Conservation (phyloP, 2,329 filamentous ascomycete species). For the Hypomyces perniciosus region DNA sequence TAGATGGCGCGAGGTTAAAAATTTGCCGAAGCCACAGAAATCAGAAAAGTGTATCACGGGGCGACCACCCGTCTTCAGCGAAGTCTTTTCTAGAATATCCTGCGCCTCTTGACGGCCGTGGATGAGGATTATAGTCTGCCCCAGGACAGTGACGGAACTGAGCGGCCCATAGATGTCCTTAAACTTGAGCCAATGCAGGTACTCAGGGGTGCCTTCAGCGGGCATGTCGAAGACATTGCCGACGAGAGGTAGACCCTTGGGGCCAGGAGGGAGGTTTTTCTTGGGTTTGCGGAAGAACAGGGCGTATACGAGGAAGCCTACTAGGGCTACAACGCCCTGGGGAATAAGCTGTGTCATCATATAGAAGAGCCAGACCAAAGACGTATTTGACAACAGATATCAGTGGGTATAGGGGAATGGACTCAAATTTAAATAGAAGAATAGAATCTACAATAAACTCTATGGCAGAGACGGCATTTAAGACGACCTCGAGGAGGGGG, state of each 20-base stretch:
- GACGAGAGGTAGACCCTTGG: conserved; percentile 31
- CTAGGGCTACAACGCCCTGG: neutral
- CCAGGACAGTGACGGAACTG: conserved; percentile 16
- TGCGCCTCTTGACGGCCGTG: conserved; percentile 29
- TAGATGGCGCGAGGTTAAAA: neutral
- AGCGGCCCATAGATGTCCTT: conserved; percentile 25
- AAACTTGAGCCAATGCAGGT: conserved; percentile 28
- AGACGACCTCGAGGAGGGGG: too few relatives aligned
- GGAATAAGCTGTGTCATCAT: too few relatives aligned
- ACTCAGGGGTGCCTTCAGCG: conserved; percentile 22
- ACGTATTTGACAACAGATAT: too few relatives aligned
- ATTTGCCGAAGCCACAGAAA: neutral
- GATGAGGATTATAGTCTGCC: conserved; percentile 33
- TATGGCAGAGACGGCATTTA: too few relatives aligned
- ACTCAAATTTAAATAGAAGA: too few relatives aligned
- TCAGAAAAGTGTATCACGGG: neutral
- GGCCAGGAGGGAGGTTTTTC: conserved; percentile 19
- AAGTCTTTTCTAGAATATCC: conserved; percentile 30
- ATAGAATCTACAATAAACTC: too few relatives aligned
- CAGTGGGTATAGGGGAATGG: too few relatives aligned
- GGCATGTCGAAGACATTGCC: conserved; percentile 43
- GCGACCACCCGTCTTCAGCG: conserved; percentile 15
- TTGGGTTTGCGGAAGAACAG: neutral
- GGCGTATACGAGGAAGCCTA: neutral
- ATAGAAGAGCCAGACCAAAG: too few relatives aligned